Base-by-base conservation (phyloP, 768 basidiomycete genomes). In the Neoboletus magnificus region DNA sequence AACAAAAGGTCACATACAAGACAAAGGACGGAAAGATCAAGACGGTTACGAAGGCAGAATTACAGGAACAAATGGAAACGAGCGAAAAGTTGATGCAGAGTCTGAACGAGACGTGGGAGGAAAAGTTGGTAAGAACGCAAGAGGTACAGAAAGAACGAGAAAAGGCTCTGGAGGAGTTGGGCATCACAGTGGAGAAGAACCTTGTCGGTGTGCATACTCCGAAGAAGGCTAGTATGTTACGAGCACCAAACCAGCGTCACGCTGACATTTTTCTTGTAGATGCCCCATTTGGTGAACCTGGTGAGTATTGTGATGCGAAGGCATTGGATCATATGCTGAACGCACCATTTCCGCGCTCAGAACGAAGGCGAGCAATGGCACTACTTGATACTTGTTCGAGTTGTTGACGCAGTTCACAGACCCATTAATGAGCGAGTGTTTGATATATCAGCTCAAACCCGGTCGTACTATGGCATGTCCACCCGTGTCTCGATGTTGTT, bases 161-260 rank as follows among this genome's bases (percentile, higher is more conserved):
- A 78, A 89, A 93, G 78, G 97, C 97, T 11, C 74, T 99, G 46
- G 97, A 99, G 74, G 96, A 97, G 74, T 77, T 99, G 58, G 97
- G 97, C 35, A 98, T 99, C 73, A 91, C 91, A 39, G 93, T 99
- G 56, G 96, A 98, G 75, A 98, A 94, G 81, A 91, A 94, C 61
- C 70, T 91, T 53, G 90, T 98, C 54, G 96, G 97, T 48, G 97
- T 99, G 54, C 94, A 97, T 77, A 94, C 97, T 22, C 97, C 97
- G 30, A 98, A 98, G 81, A 93, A 87, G 81, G 91, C 83, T 64
- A 41, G 57, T 54, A 57, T 44, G 23, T 52, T 18, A 32, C 50
- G 13, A 41, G 7, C 46, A 30, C 48, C 41, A 41, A 55, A 55
- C 36, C 52, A 52, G 51, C 54, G 25, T 52, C 27, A 48, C 23